phyloP scores from a whole-genome alignment of 2,329 filamentous ascomycete genomes.

The Penicillium oxalicum region DNA sequence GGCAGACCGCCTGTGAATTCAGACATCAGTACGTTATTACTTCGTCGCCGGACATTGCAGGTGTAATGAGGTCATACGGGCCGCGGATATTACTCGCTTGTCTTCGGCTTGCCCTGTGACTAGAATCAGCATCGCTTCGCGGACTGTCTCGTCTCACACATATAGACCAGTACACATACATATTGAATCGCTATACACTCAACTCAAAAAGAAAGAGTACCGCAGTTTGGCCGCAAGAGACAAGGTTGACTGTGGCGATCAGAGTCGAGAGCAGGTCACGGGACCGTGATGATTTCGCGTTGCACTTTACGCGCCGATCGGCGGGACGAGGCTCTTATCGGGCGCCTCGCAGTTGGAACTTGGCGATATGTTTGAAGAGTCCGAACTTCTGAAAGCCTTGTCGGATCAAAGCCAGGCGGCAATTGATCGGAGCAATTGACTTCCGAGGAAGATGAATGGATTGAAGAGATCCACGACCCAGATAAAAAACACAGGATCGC shows the following conservation, averaged over 20 bases:
- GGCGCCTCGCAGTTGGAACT: conserved; percentile 1
- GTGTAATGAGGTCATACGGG: conserved; percentile 39
- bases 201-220: background rate
- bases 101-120: conserved; percentile 25
- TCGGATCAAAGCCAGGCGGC: background rate
- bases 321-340: conserved; percentile 20
- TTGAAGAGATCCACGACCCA: too few relatives aligned
- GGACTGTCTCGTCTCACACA: background rate
- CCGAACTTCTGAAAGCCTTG: background rate
- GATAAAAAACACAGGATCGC: too few relatives aligned
- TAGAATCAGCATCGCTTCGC: background rate
- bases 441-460: too few relatives aligned
- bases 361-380: conserved; percentile 1
- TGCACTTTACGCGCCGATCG: conserved; percentile 33
- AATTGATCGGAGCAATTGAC: too few relatives aligned
- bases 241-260: background rate
- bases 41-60: background rate
- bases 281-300: conserved; percentile 37
- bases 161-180: background rate
- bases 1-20: conserved; percentile 50
- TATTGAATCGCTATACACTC: background rate
- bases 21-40: conserved; percentile 13
- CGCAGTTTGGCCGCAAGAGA: background rate
- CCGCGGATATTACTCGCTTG: conserved; percentile 33
- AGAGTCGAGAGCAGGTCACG: conserved; percentile 22